Conservation (phyloP, 2,329 filamentous ascomycete species). For the Magnaporthiopsis incrustans region DNA sequence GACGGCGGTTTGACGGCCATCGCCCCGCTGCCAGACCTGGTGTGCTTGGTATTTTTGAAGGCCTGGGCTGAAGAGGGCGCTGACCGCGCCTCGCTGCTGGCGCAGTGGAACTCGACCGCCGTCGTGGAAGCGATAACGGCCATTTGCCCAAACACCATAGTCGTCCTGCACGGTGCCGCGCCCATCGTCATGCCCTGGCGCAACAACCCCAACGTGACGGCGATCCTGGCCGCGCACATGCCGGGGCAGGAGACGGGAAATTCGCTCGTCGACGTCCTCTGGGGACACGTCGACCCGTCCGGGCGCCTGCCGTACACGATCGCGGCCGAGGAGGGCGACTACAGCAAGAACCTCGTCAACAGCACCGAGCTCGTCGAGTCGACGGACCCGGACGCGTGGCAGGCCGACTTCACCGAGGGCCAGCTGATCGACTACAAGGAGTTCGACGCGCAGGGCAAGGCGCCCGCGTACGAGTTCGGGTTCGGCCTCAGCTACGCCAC, state of each 20-base stretch:
- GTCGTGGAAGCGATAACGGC: constrained; percentile 22
- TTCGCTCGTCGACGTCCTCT: constrained; percentile 37
- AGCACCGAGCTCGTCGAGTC: constrained; percentile 12
- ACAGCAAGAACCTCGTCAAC: constrained; percentile 64
- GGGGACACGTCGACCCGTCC: constrained; percentile 42
- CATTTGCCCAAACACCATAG: constrained; percentile 45
- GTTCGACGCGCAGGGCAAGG: constrained; percentile 54
- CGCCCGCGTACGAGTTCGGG: constrained; percentile 69
- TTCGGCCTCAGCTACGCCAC: constrained; percentile 71
- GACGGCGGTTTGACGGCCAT: constrained; percentile 1
- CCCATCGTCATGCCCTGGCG: constrained; percentile 57
- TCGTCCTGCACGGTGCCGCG: constrained; percentile 46
- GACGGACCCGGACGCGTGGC: constrained; percentile 39
- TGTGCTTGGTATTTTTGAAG: constrained; percentile 61
- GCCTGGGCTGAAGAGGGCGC: constrained; percentile 64
- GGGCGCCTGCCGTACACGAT: constrained; percentile 81
- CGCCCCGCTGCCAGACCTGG: constrained; percentile 31
- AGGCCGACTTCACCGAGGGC: constrained; percentile 65
- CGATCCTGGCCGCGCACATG: constrained; percentile 44
- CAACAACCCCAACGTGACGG: constrained; percentile 44
- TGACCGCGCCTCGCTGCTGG: constrained; percentile 51
- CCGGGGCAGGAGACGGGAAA: constrained; percentile 47
- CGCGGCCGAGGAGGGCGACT: constrained; percentile 60
- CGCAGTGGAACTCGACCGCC: constrained; percentile 48
- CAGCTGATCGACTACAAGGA: constrained; percentile 72